These are phyloP conservation scores for Carex littledalei DNA, from an alignment of 176 grass and related monocot genomes.

Conservation along the genomic window DNA sequence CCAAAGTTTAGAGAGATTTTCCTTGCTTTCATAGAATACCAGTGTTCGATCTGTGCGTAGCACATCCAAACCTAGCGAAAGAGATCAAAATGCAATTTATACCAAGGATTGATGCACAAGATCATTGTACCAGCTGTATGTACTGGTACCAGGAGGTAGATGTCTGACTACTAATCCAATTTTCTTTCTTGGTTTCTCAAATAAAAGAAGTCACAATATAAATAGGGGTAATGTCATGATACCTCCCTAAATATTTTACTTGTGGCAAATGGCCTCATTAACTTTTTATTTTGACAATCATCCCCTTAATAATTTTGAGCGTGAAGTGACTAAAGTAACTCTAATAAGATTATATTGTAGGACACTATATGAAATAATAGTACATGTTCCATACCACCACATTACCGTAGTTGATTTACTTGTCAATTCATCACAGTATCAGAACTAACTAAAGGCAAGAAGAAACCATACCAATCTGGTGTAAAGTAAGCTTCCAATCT, in stretches of 20 bases:
- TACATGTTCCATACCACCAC: background rate
- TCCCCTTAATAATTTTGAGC: background rate
- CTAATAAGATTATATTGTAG: background rate
- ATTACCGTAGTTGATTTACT: background rate
- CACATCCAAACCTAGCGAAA: slow-evolving; percentile 71
- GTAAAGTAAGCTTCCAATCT: slow-evolving; percentile 91
- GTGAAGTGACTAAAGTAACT: background rate
- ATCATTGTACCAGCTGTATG: background rate
- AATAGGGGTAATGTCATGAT: background rate
- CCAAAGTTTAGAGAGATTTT: slow-evolving; percentile 97
- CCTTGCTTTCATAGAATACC: slow-evolving; percentile 96
- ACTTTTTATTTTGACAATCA: background rate
- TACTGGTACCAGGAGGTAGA: background rate
- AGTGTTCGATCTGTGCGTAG: slow-evolving; percentile 91
- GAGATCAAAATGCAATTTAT: background rate
- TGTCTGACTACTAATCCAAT: background rate
- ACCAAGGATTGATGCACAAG: background rate
- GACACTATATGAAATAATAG: background rate
- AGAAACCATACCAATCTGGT: slow-evolving; percentile 82
- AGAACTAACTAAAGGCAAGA: background rate
- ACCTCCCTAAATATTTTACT: background rate
- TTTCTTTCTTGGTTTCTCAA: background rate
- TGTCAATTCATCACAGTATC: background rate
- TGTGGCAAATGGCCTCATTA: background rate
- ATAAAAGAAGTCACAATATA: background rate